Percentiles rank a stretch among this genome's conserved stretches.
Conservation (phyloP, 2,329 filamentous ascomycete genomes). For the Aspergillus texensis region DNA sequence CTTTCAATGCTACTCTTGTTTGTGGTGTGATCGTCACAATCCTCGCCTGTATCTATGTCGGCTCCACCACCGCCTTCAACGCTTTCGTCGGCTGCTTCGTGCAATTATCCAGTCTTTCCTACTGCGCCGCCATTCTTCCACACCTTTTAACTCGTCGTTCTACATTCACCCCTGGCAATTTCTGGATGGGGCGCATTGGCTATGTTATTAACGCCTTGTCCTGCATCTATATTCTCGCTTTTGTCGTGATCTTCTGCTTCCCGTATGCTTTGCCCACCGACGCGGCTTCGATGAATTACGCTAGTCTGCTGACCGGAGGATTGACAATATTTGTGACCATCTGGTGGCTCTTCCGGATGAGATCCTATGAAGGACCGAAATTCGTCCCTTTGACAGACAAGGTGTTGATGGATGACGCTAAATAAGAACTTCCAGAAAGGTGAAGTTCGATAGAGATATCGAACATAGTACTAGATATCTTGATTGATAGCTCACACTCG, state of each 20-base stretch:
- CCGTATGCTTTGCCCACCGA: constrained; percentile 52
- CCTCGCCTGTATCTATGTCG: constrained; percentile 60
- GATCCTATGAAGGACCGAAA: constrained; percentile 40
- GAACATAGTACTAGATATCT: not conserved
- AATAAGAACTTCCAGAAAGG: constrained; percentile 16
- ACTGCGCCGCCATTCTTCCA: constrained; percentile 55
- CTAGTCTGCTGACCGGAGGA: constrained; percentile 55
- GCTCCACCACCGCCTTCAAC: constrained; percentile 58
- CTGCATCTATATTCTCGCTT: constrained; percentile 57
- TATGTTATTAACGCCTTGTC: constrained; percentile 53
- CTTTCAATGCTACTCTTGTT: constrained; percentile 61
- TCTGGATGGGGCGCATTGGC: constrained; percentile 57
- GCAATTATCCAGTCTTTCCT: constrained; percentile 59
- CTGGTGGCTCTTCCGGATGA: constrained; percentile 47
- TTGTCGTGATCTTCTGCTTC: constrained; percentile 64
- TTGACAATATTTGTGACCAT: constrained; percentile 52
- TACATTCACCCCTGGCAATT: constrained; percentile 56
- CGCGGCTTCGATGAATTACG: constrained; percentile 57
- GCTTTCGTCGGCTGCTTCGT: constrained; percentile 63
- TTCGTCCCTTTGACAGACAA: constrained; percentile 39
- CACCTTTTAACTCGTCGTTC: constrained; percentile 56
- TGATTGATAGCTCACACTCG: not conserved
- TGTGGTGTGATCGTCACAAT: constrained; percentile 55
- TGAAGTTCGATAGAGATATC: not conserved
- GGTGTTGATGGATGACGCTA: constrained; percentile 34